Base-by-base conservation (phyloP, 495 filamentous ascomycete species). In the Aspergillus cavernicola region DNA sequence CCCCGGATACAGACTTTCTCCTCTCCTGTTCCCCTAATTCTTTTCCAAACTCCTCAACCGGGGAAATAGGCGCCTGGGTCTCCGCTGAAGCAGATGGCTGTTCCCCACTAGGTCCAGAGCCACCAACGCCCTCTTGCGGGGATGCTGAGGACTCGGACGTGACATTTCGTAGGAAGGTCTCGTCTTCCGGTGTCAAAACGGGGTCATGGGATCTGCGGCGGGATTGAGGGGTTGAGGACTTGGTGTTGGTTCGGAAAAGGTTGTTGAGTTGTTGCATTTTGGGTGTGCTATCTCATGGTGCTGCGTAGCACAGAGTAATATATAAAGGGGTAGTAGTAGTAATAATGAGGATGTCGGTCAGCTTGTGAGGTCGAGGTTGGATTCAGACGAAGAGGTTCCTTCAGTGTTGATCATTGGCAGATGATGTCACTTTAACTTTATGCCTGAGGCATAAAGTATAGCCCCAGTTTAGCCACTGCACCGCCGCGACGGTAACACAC, bases 181-280 rank as follows among this genome's bases (percentile, higher is more conserved):
- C 82, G 44, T 85, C 82, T 50, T 78, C 75, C 18, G 73, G 61
- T 8, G 68, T 78, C 9, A 85, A 59, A 10, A 84, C 73, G 9
- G 77, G 80, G 28, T 73, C 66, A 10, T 72, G 70, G 13, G 67
- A 50, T n/a, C 58, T 66, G 58, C 66, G 56, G 50, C 62, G 56
- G 16, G 67, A 62, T 32, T 62, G 53, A 15, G 39, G 1, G 23
- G 39, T 1, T 11, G 39, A 13, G 20, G 38, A 18, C 8, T 33
- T 47, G 29, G 44, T 23, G 45, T 68, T 57, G 62, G 62, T 61
- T 62, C 70, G 59, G 19, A 80, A 58, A 42, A 76, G 73, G 60
- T 69, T 57, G 60, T 69, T 58, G 26, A 80, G 60, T 48, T 77
- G 75, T 43, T 76, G 65, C 67, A 79, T 73, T 37, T 44, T n/a